Evolutionary conservation across 1,284 basidiomycete species (phyloP).

Genomic region (Trametes hirsuta): DNA sequence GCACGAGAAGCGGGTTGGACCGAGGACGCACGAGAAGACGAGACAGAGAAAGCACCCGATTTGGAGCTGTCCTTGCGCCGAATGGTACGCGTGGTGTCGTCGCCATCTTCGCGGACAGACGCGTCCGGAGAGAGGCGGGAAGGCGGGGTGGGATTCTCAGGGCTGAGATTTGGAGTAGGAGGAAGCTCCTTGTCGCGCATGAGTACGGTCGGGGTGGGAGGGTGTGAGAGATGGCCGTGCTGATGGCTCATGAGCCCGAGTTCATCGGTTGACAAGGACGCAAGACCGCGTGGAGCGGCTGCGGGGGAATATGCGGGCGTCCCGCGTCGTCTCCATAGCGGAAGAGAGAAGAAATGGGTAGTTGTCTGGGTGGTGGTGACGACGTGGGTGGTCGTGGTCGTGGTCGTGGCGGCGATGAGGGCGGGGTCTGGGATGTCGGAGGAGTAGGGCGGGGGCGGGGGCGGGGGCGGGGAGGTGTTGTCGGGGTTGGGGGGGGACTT

Average conservation of each 20-base stretch:
- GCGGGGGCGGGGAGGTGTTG: slow-evolving; percentile 40
- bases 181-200: slow-evolving; percentile 68
- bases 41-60: slow-evolving; percentile 11
- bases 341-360: slow-evolving; percentile 67
- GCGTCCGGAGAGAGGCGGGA: slow-evolving; percentile 13
- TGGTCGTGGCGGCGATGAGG: slow-evolving; percentile 48
- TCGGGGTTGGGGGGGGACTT: slow-evolving; percentile 24
- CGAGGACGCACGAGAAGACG: slow-evolving; percentile 27
- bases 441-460: slow-evolving; percentile 46
- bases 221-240: slow-evolving; percentile 4
- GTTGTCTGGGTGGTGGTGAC: slow-evolving; percentile 53
- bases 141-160: slow-evolving; percentile 20
- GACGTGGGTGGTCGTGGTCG: slow-evolving; percentile 51
- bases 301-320: slow-evolving; percentile 28
- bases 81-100: slow-evolving; percentile 5
- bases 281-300: slow-evolving; percentile 24
- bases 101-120: slow-evolving; percentile 7
- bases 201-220: slow-evolving; percentile 29
- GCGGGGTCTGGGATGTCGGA: slow-evolving; percentile 39
- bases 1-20: slow-evolving; percentile 19
- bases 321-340: slow-evolving; percentile 61
- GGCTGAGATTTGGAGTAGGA: slow-evolving; percentile 52
- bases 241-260: slow-evolving; percentile 28
- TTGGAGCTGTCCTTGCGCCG: slow-evolving; percentile 7
- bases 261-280: slow-evolving; percentile 34